phyloP scores from a whole-genome alignment of 345 rosid species.

The Dipteronia sinensis region DNA sequence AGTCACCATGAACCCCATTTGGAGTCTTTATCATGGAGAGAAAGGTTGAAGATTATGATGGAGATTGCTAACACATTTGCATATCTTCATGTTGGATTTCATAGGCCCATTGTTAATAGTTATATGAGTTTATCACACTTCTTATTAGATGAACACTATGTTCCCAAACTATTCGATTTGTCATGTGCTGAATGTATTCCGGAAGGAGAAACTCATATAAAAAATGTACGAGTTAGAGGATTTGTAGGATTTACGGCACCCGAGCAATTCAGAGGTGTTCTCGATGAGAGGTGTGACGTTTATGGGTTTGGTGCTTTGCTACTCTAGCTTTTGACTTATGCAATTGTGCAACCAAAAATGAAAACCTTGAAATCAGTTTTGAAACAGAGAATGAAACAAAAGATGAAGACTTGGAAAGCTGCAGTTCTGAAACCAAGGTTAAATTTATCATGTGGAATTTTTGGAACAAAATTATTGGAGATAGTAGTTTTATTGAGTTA shows the following conservation, averaged over 20 bases:
- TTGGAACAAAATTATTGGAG: too few relatives aligned
- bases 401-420: too few relatives aligned
- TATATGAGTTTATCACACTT: not conserved
- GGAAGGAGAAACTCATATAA: slow-evolving; percentile 13
- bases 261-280: not conserved
- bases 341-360: not conserved
- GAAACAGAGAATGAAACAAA: not conserved
- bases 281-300: slow-evolving; percentile 32
- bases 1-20: not conserved
- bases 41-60: slow-evolving; percentile 24
- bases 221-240: not conserved
- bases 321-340: not conserved
- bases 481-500: not conserved
- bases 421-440: too few relatives aligned
- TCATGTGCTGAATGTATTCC: slow-evolving; percentile 20
- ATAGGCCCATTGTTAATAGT: slow-evolving; percentile 24
- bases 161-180: slow-evolving; percentile 20
- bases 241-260: not conserved
- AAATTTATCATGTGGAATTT: too few relatives aligned
- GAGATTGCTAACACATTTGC: slow-evolving; percentile 23
- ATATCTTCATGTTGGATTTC: slow-evolving; percentile 26
- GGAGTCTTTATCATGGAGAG: slow-evolving; percentile 19
- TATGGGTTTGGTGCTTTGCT: not conserved
- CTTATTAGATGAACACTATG: slow-evolving; percentile 1
- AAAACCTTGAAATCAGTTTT: too few relatives aligned